These are phyloP conservation scores for Hamigera avellanea DNA, from an alignment of 495 filamentous ascomycete genomes.

Conservation along the genomic window DNA sequence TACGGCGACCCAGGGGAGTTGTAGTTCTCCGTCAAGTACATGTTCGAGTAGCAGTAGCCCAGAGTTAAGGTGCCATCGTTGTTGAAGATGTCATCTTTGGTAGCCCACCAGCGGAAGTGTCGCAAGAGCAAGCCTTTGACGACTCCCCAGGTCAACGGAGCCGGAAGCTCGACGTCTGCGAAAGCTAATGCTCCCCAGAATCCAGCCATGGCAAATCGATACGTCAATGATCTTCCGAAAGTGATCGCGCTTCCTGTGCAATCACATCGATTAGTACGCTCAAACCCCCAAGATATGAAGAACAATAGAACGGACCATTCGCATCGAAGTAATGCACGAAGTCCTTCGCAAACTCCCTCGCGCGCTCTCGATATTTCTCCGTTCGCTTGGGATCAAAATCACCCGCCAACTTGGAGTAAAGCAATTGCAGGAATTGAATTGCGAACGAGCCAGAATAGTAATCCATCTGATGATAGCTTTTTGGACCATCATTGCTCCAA, in stretches of 20 bases:
- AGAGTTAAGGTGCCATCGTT: slow-evolving; percentile 62
- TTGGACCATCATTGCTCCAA: slow-evolving; percentile 72
- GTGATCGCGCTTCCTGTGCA: slow-evolving; percentile 43
- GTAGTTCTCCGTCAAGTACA: slow-evolving; percentile 72
- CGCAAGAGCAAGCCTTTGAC: slow-evolving; percentile 64
- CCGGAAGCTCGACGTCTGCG: slow-evolving; percentile 59
- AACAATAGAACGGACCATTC: slow-evolving; percentile 28
- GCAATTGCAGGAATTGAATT: slow-evolving; percentile 64
- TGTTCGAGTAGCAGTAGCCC: slow-evolving; percentile 69
- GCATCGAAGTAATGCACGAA: slow-evolving; percentile 65
- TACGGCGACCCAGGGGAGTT: slow-evolving; percentile 64
- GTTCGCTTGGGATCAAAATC: slow-evolving; percentile 54
- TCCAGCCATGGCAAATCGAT: slow-evolving; percentile 70
- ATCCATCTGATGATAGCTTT: slow-evolving; percentile 68
- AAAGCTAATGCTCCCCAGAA: slow-evolving; percentile 74
- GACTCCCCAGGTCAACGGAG: slow-evolving; percentile 62
- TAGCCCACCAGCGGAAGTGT: slow-evolving; percentile 70
- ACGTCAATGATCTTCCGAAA: slow-evolving; percentile 66
- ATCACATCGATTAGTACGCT: not conserved
- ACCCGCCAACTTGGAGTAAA: slow-evolving; percentile 63
- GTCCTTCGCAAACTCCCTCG: slow-evolving; percentile 52
- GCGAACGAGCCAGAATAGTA: slow-evolving; percentile 76
- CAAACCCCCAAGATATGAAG: not conserved
- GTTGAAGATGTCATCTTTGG: slow-evolving; percentile 59
- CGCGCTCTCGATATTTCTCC: slow-evolving; percentile 58